These are phyloP conservation scores for Trichosporon faecale DNA, from an alignment of 1,284 basidiomycete species.

Conservation along the genomic window DNA sequence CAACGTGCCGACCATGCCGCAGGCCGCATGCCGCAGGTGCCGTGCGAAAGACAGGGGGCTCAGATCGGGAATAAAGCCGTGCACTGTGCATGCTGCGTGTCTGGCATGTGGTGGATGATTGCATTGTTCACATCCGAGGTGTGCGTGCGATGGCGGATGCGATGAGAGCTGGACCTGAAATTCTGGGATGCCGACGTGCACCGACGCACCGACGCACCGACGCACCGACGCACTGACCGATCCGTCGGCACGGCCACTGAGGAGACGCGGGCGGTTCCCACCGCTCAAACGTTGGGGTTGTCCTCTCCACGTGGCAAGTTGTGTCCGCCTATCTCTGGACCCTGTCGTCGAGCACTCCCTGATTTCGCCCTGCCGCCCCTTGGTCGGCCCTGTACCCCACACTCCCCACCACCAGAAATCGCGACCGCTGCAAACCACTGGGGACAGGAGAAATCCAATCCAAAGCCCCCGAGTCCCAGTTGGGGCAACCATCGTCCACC, in stretches of 20 bases:
- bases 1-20: no score
- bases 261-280: neutral
- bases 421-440: conserved; percentile 11
- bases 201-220: neutral
- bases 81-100: neutral
- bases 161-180: neutral
- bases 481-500: neutral
- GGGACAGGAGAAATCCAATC: conserved; percentile 12
- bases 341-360: neutral
- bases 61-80: neutral
- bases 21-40: neutral
- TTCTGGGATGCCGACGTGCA: neutral
- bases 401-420: conserved; percentile 7
- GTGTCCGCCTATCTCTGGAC: conserved; percentile 8
- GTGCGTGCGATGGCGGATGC: neutral
- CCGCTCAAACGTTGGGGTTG: conserved; percentile 3
- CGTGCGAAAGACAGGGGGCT: neutral
- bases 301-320: neutral
- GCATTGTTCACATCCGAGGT: neutral
- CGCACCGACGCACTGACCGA: neutral
- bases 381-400: neutral
- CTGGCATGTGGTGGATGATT: neutral
- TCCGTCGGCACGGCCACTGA: neutral
- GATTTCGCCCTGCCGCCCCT: neutral
- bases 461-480: conserved; percentile 11